phyloP scores from a whole-genome alignment of 306 rosid genomes.

The Prunus mira region DNA sequence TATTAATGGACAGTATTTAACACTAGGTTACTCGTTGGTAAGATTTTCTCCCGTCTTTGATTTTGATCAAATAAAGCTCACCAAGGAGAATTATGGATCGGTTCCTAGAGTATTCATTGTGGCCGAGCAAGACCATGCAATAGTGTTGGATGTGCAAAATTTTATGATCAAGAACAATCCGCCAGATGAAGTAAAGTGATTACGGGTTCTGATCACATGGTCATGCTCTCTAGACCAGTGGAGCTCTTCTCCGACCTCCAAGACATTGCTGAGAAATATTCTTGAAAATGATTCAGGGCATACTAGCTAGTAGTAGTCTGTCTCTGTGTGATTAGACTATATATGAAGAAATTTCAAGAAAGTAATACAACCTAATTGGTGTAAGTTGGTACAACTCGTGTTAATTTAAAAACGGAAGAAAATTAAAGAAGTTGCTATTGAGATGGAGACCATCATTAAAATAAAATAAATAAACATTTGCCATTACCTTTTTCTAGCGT shows the following conservation, averaged over 20 bases:
- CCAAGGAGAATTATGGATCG: conserved; percentile 22
- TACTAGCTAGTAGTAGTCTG: no score
- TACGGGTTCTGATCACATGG: conserved; percentile 39
- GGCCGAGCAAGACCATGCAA: conserved; percentile 19
- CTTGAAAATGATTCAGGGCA: background rate
- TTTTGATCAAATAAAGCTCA: conserved; percentile 16
- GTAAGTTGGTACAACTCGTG: no score
- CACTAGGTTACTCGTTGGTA: conserved; percentile 30
- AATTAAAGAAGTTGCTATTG: no score
- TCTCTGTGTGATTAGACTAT: no score
- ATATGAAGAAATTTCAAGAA: no score
- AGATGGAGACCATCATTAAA: no score
- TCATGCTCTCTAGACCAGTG: conserved; percentile 41
- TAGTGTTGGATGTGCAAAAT: conserved; percentile 20
- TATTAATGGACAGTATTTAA: conserved; percentile 23
- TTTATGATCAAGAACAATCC: conserved; percentile 34
- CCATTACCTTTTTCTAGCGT: no score
- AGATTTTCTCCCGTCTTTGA: conserved; percentile 10
- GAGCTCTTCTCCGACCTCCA: conserved; percentile 27
- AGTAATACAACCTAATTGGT: no score
- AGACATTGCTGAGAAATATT: conserved; percentile 28
- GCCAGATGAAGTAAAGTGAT: conserved; percentile 27
- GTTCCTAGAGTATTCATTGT: conserved; percentile 19
- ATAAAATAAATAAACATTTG: no score
- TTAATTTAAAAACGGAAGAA: no score